A percentile compares a stretch with the other conserved stretches of the same genome.
Evolutionary conservation across 805 yeast genomes (phyloP).

Genomic region (Myxozyma monticola): DNA sequence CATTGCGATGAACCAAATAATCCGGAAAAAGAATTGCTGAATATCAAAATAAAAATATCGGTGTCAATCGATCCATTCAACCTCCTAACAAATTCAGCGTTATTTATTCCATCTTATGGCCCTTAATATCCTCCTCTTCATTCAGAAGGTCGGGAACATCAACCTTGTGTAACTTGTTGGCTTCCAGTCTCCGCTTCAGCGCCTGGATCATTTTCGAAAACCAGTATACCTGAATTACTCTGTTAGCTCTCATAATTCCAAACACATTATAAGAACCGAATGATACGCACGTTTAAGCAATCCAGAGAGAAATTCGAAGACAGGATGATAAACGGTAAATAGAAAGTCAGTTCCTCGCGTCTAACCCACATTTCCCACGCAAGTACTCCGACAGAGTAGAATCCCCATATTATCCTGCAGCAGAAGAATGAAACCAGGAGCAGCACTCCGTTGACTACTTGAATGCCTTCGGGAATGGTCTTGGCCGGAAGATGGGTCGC

Average conservation of each 20-base stretch:
- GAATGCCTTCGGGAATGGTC: conserved; percentile 51
- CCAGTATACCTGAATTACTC: conserved; percentile 57
- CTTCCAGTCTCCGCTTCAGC: conserved; percentile 43
- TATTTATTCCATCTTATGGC: conserved; percentile 24
- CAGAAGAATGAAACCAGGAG: conserved; percentile 70
- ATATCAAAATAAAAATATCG: too few species aligned
- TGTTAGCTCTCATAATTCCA: neutral
- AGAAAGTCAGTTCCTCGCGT: conserved; percentile 36
- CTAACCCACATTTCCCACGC: conserved; percentile 52
- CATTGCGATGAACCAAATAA: too few species aligned
- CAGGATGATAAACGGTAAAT: conserved; percentile 52
- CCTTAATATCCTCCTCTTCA: conserved; percentile 26
- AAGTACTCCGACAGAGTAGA: conserved; percentile 61
- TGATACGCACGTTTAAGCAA: conserved; percentile 50
- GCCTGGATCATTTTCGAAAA: conserved; percentile 79
- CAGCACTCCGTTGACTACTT: conserved; percentile 63
- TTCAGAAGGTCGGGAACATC: conserved; percentile 11
- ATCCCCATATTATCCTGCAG: conserved; percentile 86
- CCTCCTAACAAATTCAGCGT: neutral
- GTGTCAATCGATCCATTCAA: too few species aligned
- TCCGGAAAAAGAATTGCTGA: too few species aligned
- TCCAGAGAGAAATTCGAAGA: conserved; percentile 63
- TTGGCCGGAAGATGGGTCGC: conserved; percentile 73
- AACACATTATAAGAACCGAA: neutral
- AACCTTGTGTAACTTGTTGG: conserved; percentile 12